These are phyloP conservation scores for Erucastrum elatum DNA, from an alignment of 345 rosid genomes.

Conservation along the genomic window DNA sequence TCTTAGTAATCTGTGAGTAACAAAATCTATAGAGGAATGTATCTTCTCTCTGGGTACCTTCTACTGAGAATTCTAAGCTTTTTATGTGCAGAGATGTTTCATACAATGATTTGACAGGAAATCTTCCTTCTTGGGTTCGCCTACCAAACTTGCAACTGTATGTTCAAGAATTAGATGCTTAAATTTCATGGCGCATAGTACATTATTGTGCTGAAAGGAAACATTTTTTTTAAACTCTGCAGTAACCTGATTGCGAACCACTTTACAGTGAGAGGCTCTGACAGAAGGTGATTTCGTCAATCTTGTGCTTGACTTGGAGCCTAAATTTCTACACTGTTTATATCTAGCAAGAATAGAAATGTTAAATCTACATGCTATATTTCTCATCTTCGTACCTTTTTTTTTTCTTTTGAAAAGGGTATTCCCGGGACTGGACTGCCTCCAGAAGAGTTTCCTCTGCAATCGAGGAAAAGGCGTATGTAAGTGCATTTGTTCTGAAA, in stretches of 20 bases:
- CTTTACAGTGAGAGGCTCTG: neutral
- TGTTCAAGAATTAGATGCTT: slow-evolving; percentile 28
- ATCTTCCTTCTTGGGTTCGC: slow-evolving; percentile 71
- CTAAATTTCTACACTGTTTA: neutral
- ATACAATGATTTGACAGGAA: slow-evolving; percentile 64
- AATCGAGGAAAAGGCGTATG: slow-evolving; percentile 54
- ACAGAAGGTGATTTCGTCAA: neutral
- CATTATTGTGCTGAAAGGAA: neutral
- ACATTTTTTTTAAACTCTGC: neutral
- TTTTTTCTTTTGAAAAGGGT: slow-evolving; percentile 38
- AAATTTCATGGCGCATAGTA: slow-evolving; percentile 8
- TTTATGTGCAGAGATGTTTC: slow-evolving; percentile 67
- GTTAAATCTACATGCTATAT: slow-evolving; percentile 12
- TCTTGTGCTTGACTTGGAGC: neutral
- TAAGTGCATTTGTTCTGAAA: slow-evolving; percentile 42
- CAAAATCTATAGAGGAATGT: slow-evolving; percentile 17
- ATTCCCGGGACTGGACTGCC: slow-evolving; percentile 61
- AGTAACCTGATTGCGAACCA: neutral
- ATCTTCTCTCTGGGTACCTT: slow-evolving; percentile 3
- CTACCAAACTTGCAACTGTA: slow-evolving; percentile 53
- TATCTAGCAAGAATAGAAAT: slow-evolving; percentile 18
- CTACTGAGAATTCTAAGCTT: neutral
- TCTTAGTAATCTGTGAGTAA: slow-evolving; percentile 65
- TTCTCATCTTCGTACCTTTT: slow-evolving; percentile 16
- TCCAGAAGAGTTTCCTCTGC: slow-evolving; percentile 67